These are phyloP conservation scores for Elaeis guineensis DNA, from an alignment of 176 grass and related monocot species.

Conservation along the genomic window DNA sequence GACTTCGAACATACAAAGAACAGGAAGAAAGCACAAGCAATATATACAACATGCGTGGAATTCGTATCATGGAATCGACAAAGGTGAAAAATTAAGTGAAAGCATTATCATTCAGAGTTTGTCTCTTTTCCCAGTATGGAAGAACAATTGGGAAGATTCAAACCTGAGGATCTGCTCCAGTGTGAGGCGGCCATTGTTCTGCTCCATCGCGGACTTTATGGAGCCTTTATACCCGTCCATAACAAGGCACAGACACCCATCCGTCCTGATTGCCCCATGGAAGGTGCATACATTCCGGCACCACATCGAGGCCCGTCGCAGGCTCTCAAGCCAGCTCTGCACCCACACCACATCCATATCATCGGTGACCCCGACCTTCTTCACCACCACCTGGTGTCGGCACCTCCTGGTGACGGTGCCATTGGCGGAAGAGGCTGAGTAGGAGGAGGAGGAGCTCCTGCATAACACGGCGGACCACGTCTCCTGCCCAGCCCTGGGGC, in stretches of 20 bases:
- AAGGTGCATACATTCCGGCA: constrained; percentile 74
- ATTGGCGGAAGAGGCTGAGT: not conserved
- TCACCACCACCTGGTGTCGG: constrained; percentile 80
- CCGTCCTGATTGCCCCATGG: constrained; percentile 57
- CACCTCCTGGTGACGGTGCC: constrained; percentile 27
- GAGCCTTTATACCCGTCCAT: constrained; percentile 76
- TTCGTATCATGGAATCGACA: too few species aligned
- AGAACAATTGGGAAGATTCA: constrained; percentile 19
- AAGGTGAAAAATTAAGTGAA: too few species aligned
- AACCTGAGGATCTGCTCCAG: constrained; percentile 99
- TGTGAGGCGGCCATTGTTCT: constrained; percentile 88
- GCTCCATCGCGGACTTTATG: constrained; percentile 82
- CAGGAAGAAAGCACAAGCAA: not conserved
- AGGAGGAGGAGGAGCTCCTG: constrained; percentile 15
- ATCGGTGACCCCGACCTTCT: constrained; percentile 51
- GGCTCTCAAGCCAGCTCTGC: constrained; percentile 60
- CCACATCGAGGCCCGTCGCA: constrained; percentile 71
- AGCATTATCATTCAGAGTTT: not conserved
- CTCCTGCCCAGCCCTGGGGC: constrained; percentile 57
- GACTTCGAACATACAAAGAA: too few species aligned
- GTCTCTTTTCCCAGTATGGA: not conserved
- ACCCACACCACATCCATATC: constrained; percentile 51
- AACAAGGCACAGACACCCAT: constrained; percentile 67
- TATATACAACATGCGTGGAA: too few species aligned
- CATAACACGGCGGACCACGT: constrained; percentile 66